Percentiles rank a stretch among this genome's conserved stretches.
These are phyloP conservation scores for Alternaria postmessia DNA, from an alignment of 2,329 filamentous ascomycete genomes.

Conservation along the genomic window DNA sequence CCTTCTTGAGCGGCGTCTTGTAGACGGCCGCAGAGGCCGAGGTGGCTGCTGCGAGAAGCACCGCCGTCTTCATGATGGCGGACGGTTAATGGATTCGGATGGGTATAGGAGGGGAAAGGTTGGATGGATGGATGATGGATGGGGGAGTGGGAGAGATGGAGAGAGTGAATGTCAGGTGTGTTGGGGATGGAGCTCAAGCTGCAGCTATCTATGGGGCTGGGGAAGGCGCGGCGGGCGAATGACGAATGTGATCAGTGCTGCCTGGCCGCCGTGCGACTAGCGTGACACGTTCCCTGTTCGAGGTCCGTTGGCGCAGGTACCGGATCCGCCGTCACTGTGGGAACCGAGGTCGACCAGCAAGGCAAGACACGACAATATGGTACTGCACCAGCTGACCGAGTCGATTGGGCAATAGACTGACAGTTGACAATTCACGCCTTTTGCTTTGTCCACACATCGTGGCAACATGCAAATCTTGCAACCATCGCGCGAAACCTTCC, in stretches of 20 bases:
- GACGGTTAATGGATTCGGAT: conserved; percentile 6
- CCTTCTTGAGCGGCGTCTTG: conserved; percentile 98
- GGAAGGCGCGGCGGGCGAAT: conserved; percentile 16
- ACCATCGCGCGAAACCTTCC: background rate
- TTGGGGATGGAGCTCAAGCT: conserved; percentile 20
- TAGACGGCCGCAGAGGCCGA: conserved; percentile 85
- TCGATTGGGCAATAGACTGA: too few species aligned
- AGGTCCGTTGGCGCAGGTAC: conserved; percentile 3
- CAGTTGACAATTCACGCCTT: too few species aligned
- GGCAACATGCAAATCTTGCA: background rate
- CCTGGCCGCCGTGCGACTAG: conserved; percentile 13
- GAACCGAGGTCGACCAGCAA: background rate
- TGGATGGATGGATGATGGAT: conserved; percentile 17
- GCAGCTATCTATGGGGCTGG: conserved; percentile 23
- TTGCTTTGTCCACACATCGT: background rate
- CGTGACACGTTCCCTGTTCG: conserved; percentile 18
- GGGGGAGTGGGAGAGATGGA: conserved; percentile 17
- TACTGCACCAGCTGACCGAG: background rate
- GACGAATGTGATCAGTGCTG: conserved; percentile 16
- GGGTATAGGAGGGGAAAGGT: conserved; percentile 5
- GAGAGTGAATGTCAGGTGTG: conserved; percentile 6
- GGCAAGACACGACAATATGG: background rate
- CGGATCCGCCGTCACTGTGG: background rate
- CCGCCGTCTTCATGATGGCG: conserved; percentile 79
- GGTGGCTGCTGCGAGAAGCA: conserved; percentile 80